Evolutionary conservation across 1,139 yeast genomes (phyloP).

Genomic region (Protomyces pachydermus): DNA sequence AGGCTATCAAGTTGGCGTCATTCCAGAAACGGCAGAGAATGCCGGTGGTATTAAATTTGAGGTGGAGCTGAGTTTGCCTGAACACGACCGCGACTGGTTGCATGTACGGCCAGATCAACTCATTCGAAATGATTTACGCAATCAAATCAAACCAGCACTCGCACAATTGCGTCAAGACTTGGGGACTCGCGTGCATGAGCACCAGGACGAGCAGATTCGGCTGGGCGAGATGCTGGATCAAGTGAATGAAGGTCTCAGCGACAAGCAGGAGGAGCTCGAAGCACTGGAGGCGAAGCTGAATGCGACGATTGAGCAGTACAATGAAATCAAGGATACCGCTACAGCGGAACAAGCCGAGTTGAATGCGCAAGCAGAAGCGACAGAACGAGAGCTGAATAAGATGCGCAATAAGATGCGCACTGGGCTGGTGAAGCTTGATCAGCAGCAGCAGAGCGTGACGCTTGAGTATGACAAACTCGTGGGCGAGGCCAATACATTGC

Average conservation of each 20-base stretch:
- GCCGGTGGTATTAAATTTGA: slow-evolving; percentile 37
- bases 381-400: slow-evolving; percentile 57
- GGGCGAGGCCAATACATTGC: slow-evolving; percentile 48
- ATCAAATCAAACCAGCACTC: slow-evolving; percentile 43
- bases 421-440: slow-evolving; percentile 54
- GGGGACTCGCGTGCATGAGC: slow-evolving; percentile 47
- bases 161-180: slow-evolving; percentile 49
- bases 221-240: slow-evolving; percentile 59
- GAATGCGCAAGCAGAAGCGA: slow-evolving; percentile 60
- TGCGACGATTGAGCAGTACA: slow-evolving; percentile 52
- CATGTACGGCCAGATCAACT: slow-evolving; percentile 46
- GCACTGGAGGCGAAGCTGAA: slow-evolving; percentile 55
- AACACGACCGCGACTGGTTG: slow-evolving; percentile 40
- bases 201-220: slow-evolving; percentile 57
- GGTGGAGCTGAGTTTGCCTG: slow-evolving; percentile 37
- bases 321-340: slow-evolving; percentile 54
- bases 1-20: slow-evolving; percentile 47
- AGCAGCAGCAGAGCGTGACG: slow-evolving; percentile 52
- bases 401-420: slow-evolving; percentile 53
- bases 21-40: slow-evolving; percentile 35
- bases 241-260: slow-evolving; percentile 51
- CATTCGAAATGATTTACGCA: slow-evolving; percentile 41
- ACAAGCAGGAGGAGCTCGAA: slow-evolving; percentile 57
- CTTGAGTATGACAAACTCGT: slow-evolving; percentile 53
- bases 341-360: slow-evolving; percentile 52